Evolutionary conservation across 1,139 yeast genomes (phyloP).

Genomic region (Diutina sp.): DNA sequence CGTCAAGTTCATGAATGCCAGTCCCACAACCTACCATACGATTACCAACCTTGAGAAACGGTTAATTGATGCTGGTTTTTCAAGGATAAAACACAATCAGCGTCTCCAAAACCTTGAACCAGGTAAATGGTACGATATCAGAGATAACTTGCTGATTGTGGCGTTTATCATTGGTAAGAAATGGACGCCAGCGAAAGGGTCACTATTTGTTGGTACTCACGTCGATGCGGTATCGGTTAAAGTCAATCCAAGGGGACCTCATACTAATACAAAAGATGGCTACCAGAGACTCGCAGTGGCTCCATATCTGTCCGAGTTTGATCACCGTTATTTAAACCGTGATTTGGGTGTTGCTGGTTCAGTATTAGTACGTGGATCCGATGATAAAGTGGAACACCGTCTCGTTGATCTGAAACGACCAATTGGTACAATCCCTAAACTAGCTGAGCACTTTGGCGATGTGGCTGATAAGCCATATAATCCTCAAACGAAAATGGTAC

Average conservation of each 20-base stretch:
- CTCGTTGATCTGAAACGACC: conserved; percentile 26
- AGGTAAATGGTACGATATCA: conserved; percentile 18
- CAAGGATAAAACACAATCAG: conserved; percentile 15
- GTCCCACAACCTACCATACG: conserved; percentile 33
- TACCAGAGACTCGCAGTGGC: conserved; percentile 55
- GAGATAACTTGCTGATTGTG: conserved; percentile 24
- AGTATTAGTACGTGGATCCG: conserved; percentile 5
- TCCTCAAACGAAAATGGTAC: conserved; percentile 28
- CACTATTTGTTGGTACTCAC: conserved; percentile 49
- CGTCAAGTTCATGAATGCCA: conserved; percentile 23
- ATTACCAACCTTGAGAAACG: conserved; percentile 15
- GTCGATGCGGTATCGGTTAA: conserved; percentile 46
- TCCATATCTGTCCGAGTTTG: conserved; percentile 50
- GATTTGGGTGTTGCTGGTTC: conserved; percentile 38
- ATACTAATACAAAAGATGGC: conserved; percentile 28
- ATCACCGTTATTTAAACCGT: conserved; percentile 49
- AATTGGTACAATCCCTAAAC: conserved; percentile 28
- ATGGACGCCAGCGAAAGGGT: conserved; percentile 46
- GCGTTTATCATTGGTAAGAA: conserved; percentile 46
- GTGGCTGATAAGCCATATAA: conserved; percentile 22
- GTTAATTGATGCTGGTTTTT: conserved; percentile 19
- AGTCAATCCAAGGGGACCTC: conserved; percentile 43
- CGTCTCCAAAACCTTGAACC: conserved; percentile 11
- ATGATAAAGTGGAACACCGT: conserved; percentile 12
- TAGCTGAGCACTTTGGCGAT: conserved; percentile 9